phyloP scores from a whole-genome alignment of 2,329 filamentous ascomycete genomes.

The Botrytis hyacinthi region DNA sequence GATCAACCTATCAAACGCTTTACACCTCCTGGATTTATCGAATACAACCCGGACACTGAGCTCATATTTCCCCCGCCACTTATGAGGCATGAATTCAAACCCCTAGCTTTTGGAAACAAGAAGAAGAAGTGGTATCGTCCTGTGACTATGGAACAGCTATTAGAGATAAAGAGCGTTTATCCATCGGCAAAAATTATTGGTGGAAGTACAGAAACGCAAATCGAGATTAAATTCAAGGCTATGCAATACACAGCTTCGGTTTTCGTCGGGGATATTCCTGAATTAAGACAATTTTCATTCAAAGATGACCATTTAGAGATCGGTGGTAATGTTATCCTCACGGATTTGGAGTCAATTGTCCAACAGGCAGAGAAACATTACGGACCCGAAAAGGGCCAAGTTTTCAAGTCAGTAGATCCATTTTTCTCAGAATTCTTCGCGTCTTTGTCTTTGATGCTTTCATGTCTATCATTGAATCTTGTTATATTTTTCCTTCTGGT shows the following conservation, averaged over 20 bases:
- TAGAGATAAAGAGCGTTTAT: constrained; percentile 85
- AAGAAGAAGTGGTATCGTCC: constrained; percentile 91
- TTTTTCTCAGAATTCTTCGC: background rate
- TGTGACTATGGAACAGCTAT: constrained; percentile 77
- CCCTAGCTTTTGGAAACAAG: constrained; percentile 90
- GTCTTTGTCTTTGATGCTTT: background rate
- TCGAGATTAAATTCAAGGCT: constrained; percentile 97
- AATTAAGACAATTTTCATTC: constrained; percentile 79
- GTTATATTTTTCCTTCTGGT: background rate
- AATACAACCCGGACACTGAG: constrained; percentile 90
- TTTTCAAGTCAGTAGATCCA: constrained; percentile 56
- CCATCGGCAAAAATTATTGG: constrained; percentile 92
- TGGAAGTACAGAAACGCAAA: constrained; percentile 95
- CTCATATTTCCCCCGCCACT: constrained; percentile 89
- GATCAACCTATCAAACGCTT: constrained; percentile 64
- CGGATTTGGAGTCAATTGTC: constrained; percentile 84
- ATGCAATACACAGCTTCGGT: constrained; percentile 87
- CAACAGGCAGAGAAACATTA: constrained; percentile 77
- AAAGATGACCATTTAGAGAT: constrained; percentile 82
- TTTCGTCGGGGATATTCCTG: constrained; percentile 88
- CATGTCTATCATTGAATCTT: background rate
- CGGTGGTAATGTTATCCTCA: constrained; percentile 88
- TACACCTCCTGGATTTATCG: constrained; percentile 85
- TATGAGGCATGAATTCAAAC: constrained; percentile 76
- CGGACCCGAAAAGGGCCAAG: constrained; percentile 60